phyloP scores from a whole-genome alignment of 257 asterid species.

The Nicotiana sylvestris region DNA sequence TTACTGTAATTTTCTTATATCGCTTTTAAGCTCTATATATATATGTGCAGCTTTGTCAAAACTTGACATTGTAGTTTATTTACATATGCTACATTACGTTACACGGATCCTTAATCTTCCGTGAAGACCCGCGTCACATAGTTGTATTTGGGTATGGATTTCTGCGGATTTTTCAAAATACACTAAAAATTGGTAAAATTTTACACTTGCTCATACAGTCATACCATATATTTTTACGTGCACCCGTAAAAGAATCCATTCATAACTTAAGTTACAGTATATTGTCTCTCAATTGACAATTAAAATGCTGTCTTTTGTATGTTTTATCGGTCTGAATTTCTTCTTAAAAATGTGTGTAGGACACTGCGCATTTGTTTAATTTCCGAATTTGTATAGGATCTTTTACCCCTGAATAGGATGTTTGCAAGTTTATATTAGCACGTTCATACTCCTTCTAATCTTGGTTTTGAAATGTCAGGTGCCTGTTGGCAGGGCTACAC shows the following conservation, averaged over 20 bases:
- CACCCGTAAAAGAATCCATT: too few species aligned
- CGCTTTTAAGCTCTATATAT: neutral
- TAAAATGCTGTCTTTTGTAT: neutral
- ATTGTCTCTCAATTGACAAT: neutral
- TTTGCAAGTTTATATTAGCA: neutral
- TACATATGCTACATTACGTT: neutral
- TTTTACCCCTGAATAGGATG: neutral
- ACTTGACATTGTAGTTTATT: neutral
- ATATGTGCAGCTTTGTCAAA: neutral
- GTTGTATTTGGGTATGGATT: neutral
- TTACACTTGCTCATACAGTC: too few species aligned
- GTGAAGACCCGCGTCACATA: neutral
- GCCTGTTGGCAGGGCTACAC: constrained; percentile 96
- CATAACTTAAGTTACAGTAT: neutral
- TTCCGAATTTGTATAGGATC: neutral
- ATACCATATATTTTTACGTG: too few species aligned
- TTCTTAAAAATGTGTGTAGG: neutral
- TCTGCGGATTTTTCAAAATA: neutral
- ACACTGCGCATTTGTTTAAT: neutral
- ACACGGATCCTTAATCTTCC: neutral
- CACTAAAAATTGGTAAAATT: neutral
- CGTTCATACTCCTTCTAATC: neutral
- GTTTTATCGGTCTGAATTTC: neutral
- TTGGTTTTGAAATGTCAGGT: constrained; percentile 41
- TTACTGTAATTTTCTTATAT: constrained; percentile 30